These are phyloP conservation scores for Penicillium sp. DNA, from an alignment of 2,329 filamentous ascomycete genomes.

Conservation along the genomic window DNA sequence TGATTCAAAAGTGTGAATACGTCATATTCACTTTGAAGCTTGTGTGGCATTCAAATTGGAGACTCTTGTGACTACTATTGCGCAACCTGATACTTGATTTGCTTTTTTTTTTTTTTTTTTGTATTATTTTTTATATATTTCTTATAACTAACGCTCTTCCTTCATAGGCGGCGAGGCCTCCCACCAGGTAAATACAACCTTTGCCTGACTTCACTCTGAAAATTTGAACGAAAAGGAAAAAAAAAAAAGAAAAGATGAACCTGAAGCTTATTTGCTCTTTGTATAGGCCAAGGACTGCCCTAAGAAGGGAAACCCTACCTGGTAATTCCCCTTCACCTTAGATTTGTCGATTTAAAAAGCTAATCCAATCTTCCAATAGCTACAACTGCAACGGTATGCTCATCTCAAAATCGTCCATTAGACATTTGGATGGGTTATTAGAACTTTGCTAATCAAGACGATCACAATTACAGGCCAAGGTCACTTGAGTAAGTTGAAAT, in stretches of 20 bases:
- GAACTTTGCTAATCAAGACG: slow-evolving; percentile 29
- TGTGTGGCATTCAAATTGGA: background rate
- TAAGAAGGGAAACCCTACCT: slow-evolving; percentile 78
- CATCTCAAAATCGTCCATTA: slow-evolving; percentile 6
- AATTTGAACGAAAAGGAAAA: background rate
- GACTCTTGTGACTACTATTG: background rate
- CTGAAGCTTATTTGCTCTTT: slow-evolving; percentile 26
- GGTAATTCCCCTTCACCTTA: slow-evolving; percentile 54
- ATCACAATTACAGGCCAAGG: slow-evolving; percentile 54
- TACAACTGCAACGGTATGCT: slow-evolving; percentile 76
- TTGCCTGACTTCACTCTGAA: background rate
- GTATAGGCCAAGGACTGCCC: slow-evolving; percentile 81
- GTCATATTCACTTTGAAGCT: slow-evolving; percentile 4
- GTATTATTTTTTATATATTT: background rate
- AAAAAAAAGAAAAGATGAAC: background rate
- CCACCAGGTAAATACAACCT: slow-evolving; percentile 65
- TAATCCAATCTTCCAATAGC: slow-evolving; percentile 46
- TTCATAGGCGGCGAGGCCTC: slow-evolving; percentile 66
- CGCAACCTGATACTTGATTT: background rate
- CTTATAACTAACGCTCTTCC: slow-evolving; percentile 21
- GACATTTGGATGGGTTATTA: slow-evolving; percentile 13
- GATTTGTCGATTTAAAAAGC: background rate
- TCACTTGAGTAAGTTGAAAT: slow-evolving; percentile 68
- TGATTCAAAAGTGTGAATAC: background rate
- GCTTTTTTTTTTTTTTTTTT: too few relatives aligned